Base-by-base conservation (phyloP, 192 early-diverging fungal genomes). In the Linnemannia exigua region DNA sequence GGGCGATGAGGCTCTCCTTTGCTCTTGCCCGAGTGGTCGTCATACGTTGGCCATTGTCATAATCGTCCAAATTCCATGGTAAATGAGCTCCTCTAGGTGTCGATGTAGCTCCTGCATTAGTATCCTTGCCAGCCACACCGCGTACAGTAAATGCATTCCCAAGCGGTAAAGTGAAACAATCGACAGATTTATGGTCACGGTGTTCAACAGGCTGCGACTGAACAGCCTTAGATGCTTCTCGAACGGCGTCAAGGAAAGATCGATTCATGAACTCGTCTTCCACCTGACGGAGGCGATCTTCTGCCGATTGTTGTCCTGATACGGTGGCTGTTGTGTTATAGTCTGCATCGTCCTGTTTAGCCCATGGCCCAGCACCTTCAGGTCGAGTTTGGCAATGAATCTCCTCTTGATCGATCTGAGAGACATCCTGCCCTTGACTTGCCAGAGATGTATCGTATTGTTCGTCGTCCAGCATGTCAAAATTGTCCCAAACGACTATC, bases 401-500 rank as follows among this genome's bases (percentile, higher is more conserved):
- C 51, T 48, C 25, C 28, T 31, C 38, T 28, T 31, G 11, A 6
- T 48, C 16, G 16, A 50, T 0, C 47, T 2, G 28, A n/a, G 46
- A 47, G 12, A 15, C 15, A 20, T 36, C 46, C 7, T 17, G 19
- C 19, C 20, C 20, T 61, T 61, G 28, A 25, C 16, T 20, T 8
- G 51, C 12, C 31, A 14, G 50, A 44, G 51, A 16, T 7, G 12
- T 14, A 63, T 63, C 58, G 68, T 11, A 17, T 41, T 41, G 44
- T 38, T 25, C 41, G 28, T 44, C 37, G 19, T 33, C 51, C 72
- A 84, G 70, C 35, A 69, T 14, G 3, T 84, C 71, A 70, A 84
- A 84, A 7, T 74, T 72, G 33, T 78, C 44, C 81, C 81, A 84
- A 22, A 78, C 44, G 17, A 15, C 35, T 1, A 19, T 25, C 20